Base-by-base conservation (phyloP, 768 basidiomycete genomes). In the Boletus pseudopeckii region DNA sequence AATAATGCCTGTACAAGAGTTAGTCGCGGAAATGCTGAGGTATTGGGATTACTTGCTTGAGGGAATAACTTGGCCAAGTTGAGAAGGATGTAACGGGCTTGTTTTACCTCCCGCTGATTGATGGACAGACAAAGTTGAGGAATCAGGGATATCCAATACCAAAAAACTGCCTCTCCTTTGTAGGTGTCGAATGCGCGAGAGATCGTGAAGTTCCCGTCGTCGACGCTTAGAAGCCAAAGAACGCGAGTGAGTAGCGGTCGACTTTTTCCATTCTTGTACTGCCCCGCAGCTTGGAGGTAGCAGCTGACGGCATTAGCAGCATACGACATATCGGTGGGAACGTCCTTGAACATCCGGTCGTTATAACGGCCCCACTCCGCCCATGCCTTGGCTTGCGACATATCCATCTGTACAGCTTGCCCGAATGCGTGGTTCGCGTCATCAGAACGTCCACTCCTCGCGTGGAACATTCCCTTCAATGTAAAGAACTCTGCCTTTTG, bases 401-500 rank as follows among this genome's bases (percentile, higher is more conserved):
- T 89, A 67, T 99, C 97, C 71, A 98, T 82, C 70, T 98, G 94
- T 33, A 98, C 92, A 32, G 97, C 97, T 72, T 92, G 91, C 8
- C 91, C 90, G 68, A 98, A 98, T 17, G 95, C 90, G 44, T 81
- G 74, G 59, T 91, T 93, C 24, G 97, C 93, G 7, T 98, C 96
- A 5, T 97, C 92, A 58, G 83, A 82, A 47, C 89, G 86, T 28
- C 83, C 84, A 41, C 92, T 83, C 55, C 89, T 85, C 42, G 93
- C 90, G 60, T 96, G 86, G 76, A 99, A 99, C 91, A 99, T 95
- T 38, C 92, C 97, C 72, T 99, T 99, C 66, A 98, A 76, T 5
- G 95, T 98, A 71, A 92, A 92, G 73, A 99, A 99, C 68, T 99
- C 96, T 42, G 97, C 94, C 69, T 99, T 99, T 69, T 99, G 97